Base-by-base conservation (phyloP, 2,329 filamentous ascomycete species). In the Cercospora sp. region DNA sequence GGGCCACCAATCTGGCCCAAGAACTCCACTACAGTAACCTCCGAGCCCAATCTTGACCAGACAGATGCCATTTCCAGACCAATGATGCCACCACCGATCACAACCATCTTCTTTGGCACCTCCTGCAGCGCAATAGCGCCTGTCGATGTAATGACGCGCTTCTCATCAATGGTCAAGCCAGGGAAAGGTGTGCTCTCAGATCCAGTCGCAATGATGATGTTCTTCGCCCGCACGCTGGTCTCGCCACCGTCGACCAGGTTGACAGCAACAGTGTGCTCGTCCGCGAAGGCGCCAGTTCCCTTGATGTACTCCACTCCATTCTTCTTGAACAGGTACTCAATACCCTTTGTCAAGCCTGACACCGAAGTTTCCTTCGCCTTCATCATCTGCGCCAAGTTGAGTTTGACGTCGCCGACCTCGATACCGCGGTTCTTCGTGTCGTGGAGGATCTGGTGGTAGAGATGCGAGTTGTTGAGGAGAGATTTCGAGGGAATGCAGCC, bases 401-500 rank as follows among this genome's bases (percentile, higher is more conserved):
- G 90, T 83, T 96, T 96, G 78, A 99, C 94, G 83, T 97, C 93
- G 79, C 91, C 90, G 75, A 99, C 95, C 79, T 98, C 94, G 80
- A 99, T 99, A 80, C 95, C 95, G 80, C 95, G 93, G 83, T 91
- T 89, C 85, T 97, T 97, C 74, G 93, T 94, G 85, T 99, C 95
- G 85, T 99, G 71, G 70, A 96, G 89, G 79, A 97, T 91, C 83
- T 94, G 91, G 86, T 98, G 94, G 87, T 98, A 98, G 70, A 99
- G 88, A 82, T 97, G 93, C 77, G 95, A 97, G 87, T 98, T 99
- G 90, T 98, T 99, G 81, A 99, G 92, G 75, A 99, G 92, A 71
- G 95, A 97, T 85, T 99, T 99, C 73, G 95, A 99, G 74, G 95
- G 95, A 80, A 99, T 99, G 85, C 95, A 99, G 84, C 95, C 95